Conservation (phyloP, 495 filamentous ascomycete genomes). For the Hypoxylon subgilvum region DNA sequence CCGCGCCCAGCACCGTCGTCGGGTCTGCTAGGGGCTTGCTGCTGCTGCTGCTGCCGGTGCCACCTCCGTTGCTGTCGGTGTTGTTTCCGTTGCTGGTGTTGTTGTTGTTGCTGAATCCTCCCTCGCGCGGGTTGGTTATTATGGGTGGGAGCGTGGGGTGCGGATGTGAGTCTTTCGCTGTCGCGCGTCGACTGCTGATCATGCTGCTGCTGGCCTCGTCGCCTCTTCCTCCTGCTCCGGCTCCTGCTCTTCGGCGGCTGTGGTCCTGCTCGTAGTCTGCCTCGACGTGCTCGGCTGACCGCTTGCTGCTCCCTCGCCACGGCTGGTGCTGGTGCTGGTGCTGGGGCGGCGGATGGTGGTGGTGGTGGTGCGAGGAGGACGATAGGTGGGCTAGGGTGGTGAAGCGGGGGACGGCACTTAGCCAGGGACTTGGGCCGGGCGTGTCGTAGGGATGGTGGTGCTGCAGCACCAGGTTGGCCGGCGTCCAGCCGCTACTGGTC, state of each 20-base stretch:
- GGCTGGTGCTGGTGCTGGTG: conserved; percentile 19
- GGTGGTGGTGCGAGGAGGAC: conserved; percentile 1
- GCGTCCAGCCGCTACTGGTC: conserved; percentile 31
- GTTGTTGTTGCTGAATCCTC: neutral
- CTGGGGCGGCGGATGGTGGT: neutral
- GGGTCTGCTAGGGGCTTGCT: conserved; percentile 9
- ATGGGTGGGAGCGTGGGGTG: no score
- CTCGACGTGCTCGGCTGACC: conserved; percentile 27
- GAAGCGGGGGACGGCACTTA: conserved; percentile 52
- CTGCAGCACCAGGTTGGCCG: conserved; percentile 34
- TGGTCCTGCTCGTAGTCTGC: conserved; percentile 30
- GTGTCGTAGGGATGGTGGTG: conserved; percentile 15
- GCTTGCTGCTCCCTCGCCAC: conserved; percentile 21
- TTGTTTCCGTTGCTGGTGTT: neutral
- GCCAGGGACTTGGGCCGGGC: conserved; percentile 46
- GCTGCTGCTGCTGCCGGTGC: neutral
- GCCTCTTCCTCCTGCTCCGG: neutral
- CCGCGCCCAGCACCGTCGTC: conserved; percentile 32
- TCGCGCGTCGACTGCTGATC: no score
- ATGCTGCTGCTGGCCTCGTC: neutral
- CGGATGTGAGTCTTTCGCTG: no score
- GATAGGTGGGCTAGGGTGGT: conserved; percentile 32
- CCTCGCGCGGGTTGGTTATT: no score
- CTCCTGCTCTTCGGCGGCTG: neutral
- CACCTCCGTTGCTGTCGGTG: conserved; percentile 20